Base-by-base conservation (phyloP, 176 grass and related monocot genomes). In the Sorghum bicolor region DNA sequence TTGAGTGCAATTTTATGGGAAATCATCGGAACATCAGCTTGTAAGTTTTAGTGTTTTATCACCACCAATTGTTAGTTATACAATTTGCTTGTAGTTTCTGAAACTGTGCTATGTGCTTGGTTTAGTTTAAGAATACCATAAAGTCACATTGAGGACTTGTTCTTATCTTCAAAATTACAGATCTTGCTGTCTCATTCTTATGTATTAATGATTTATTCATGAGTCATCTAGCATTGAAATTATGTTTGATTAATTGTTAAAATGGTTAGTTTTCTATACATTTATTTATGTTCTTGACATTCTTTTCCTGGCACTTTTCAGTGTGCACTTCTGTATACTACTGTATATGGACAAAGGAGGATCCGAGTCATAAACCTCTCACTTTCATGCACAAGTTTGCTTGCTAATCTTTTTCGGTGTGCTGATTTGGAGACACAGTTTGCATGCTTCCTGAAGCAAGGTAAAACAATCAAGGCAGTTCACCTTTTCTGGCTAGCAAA, bases 281-380 rank as follows among this genome's bases (percentile, higher is more conserved):
- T 48, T 44, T 67, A 65, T 48, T 44, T 67, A 32, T 6, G 12
- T 55, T 67, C 19, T 29, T 87, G 44, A 58, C 34, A 75, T 75
- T 13, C 58, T 78, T 53, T 44, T 45, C 70, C 61, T 75, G 19
- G 57, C 7, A 33, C 75, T 75, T 72, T 90, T 81, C 87, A 94
- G 94, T 97, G 94, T 75, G 94, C 94, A 24, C 67, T 97, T 87
- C 91, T 97, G 61, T 97, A 97, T 76, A 97, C 91, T 66, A 97
- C 89, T 48, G 58, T 97, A 48, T 89, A 88, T 82, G 94, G 94
- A 29, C 84, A 97, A 92, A 97, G 94, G 84, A 92, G 94, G 76
- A 97, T 97, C 80, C 70, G 94, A 66, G 89, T 97, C 37, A 90
- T 97, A 80, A 97, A 97, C 70, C 82, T 97, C 8, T 97, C 94